Conservation (phyloP, 2,329 filamentous ascomycete species). For the Pleomassaria siparia region DNA sequence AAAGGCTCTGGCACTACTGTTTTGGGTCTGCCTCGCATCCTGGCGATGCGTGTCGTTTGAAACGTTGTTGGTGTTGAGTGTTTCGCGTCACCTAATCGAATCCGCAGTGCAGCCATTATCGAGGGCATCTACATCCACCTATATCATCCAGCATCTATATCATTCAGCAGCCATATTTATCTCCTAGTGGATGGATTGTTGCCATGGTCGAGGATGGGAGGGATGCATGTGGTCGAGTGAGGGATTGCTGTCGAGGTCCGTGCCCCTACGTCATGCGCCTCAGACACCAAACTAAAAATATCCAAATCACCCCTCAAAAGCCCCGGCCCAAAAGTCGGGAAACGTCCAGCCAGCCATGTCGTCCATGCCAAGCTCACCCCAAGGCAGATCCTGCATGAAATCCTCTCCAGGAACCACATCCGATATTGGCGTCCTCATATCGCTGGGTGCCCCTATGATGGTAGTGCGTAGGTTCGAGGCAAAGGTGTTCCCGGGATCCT, state of each 20-base stretch:
- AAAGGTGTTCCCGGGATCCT: slow-evolving; percentile 25
- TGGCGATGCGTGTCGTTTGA: not conserved
- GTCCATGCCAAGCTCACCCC: slow-evolving; percentile 13
- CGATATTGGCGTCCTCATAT: slow-evolving; percentile 10
- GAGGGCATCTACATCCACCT: too few relatives aligned
- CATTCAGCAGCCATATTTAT: too few relatives aligned
- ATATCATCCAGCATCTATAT: too few relatives aligned
- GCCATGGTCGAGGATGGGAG: too few relatives aligned
- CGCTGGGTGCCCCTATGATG: slow-evolving; percentile 13
- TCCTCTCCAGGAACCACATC: not conserved
- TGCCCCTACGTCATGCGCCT: not conserved
- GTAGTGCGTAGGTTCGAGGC: slow-evolving; percentile 22
- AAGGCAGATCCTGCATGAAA: slow-evolving; percentile 6
- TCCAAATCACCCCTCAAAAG: too few relatives aligned
- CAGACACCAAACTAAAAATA: too few relatives aligned
- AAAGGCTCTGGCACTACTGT: not conserved
- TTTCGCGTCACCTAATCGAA: not conserved
- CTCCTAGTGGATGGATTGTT: too few relatives aligned
- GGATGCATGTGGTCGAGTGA: too few relatives aligned
- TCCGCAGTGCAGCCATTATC: too few relatives aligned
- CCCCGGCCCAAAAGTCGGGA: slow-evolving; percentile 41
- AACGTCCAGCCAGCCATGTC: slow-evolving; percentile 34
- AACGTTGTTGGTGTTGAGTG: slow-evolving; percentile 1
- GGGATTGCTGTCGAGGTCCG: too few relatives aligned
- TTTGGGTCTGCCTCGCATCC: not conserved